Base-by-base conservation (phyloP, 192 early-diverging fungal genomes). In the Tieghemiomyces parasiticus region DNA sequence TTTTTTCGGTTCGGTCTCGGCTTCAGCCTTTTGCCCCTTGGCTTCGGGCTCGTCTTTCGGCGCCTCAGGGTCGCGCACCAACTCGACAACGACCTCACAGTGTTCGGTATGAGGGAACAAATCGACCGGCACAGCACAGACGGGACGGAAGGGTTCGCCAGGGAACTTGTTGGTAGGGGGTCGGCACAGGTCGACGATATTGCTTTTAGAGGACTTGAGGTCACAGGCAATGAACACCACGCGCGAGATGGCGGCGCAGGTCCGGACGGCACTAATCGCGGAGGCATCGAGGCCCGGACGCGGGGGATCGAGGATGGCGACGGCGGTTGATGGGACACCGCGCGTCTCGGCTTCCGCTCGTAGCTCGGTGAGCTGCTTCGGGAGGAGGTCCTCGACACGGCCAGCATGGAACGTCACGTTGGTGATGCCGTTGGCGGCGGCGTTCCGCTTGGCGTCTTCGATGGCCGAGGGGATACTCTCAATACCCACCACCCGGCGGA, bases 251-350 rank as follows among this genome's bases (percentile, higher is more conserved):
- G 56, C 62, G 19, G 34, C 33, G 58, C 76, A 80, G 20, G 65
- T 73, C 9, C 88, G 69, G 25, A 90, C 69, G 14, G 81, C 74
- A 47, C 69, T 58, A 46, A 89, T 81, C 20, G 87, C 88, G 67
- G 46, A 63, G 3, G 51, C 49, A 55, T 84, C 73, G 16, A 85
- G 71, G 29, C 84, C 84, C 20, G 65, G 67, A 51, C 80, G 69
- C 28, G 88, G 86, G 6, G 88, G 88, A 70, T 90, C 88, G 55
- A 90, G 58, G 4, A 90, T 74, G 10, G 83, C 88, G 31, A 89
- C 77, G 0, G 84, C 78, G 22, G 49, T 12, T 10, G 49, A 26
- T 10, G 49, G 26, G 20, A 25, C 24, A 28, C 9, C 49, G 34
- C 72, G 62, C 12, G 22, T 13, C 29, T 67, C 54, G 13, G 50